Base-by-base conservation (phyloP, 2,329 filamentous ascomycete species). In the Trichoderma lentiforme region DNA sequence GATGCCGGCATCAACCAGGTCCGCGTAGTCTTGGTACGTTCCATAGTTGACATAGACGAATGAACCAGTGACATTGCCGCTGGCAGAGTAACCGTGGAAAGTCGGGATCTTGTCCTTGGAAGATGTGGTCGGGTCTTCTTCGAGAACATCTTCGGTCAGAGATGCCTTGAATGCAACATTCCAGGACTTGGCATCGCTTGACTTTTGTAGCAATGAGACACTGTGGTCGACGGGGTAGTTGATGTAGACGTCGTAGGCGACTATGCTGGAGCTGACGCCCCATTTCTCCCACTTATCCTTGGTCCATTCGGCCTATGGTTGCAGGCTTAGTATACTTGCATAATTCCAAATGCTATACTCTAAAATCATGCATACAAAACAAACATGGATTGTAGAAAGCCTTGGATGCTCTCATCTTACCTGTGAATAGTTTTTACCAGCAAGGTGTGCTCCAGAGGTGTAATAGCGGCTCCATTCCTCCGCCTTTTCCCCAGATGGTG, bases 11-110 rank as follows among this genome's bases (percentile, higher is more conserved):
- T 89, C 86, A 57, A 92, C 78, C 15, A 98, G 86, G 74, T 97
- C 94, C 76, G 96, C 92, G 75, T 91, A 98, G 79, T 98, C 95
- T 74, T 87, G 83, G 78, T 91, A 97, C 0, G 93, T 96, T 67
- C 95, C 95, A 78, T 96, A 97, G 81, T 98, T 98, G 79, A 93
- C 94, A 78, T 92, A 98, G 36, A 97, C 93, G 75, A 93, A 96
- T 15, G 90, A 88, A 3, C 90, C 94, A 0, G 95, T 98, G 62
- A 97, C 95, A 80, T 98, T 97, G 32, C 95, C 95, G 73, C 87
- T 95, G 5, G 94, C 94, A 4, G 94, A 97, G 81, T 98, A 98
- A 68, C 95, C 96, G 79, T 98, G 95, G 84, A 98, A 98, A 0
- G 92, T 95, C 1, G 95, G 94, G 28, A 98, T 87, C 34, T 93